Conservation (phyloP, 2,329 filamentous ascomycete species). For the Paradendryphiella salina region DNA sequence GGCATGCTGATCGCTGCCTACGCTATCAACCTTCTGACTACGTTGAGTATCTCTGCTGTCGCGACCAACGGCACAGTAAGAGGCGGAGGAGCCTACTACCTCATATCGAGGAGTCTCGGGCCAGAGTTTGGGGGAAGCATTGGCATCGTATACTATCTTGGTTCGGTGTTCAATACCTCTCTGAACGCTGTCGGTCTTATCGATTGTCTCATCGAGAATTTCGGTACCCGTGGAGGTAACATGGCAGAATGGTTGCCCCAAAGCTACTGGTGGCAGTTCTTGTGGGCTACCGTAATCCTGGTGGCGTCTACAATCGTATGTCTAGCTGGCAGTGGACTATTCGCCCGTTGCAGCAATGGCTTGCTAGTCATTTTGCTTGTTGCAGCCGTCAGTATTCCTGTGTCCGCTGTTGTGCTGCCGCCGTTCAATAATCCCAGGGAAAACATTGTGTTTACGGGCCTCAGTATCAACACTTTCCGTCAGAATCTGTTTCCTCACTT, state of each 20-base stretch:
- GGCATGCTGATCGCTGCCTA: constrained; percentile 78
- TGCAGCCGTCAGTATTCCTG: constrained; percentile 77
- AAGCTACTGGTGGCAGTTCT: constrained; percentile 76
- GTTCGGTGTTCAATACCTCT: constrained; percentile 78
- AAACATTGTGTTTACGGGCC: constrained; percentile 75
- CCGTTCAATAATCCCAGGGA: constrained; percentile 68
- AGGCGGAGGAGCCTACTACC: constrained; percentile 84
- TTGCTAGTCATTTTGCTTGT: constrained; percentile 71
- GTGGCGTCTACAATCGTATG: constrained; percentile 74
- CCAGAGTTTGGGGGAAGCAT: constrained; percentile 90
- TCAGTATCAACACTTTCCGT: constrained; percentile 69
- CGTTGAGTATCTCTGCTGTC: constrained; percentile 83
- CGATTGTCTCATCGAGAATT: constrained; percentile 77
- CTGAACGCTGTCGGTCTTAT: constrained; percentile 86
- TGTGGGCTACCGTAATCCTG: constrained; percentile 73
- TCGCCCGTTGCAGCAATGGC: constrained; percentile 78
- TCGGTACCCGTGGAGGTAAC: constrained; percentile 62
- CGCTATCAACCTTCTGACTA: constrained; percentile 78
- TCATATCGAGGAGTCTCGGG: constrained; percentile 82
- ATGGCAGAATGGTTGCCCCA: constrained; percentile 66
- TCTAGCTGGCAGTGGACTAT: constrained; percentile 76
- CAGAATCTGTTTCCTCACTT: constrained; percentile 73
- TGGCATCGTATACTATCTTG: constrained; percentile 85
- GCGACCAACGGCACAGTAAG: constrained; percentile 88
- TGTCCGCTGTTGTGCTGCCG: constrained; percentile 69